A percentile compares a stretch with the other conserved stretches of the same genome.
phyloP scores from a whole-genome alignment of 352 stramenopile genomes.

The Globisporangium abappressorium region DNA sequence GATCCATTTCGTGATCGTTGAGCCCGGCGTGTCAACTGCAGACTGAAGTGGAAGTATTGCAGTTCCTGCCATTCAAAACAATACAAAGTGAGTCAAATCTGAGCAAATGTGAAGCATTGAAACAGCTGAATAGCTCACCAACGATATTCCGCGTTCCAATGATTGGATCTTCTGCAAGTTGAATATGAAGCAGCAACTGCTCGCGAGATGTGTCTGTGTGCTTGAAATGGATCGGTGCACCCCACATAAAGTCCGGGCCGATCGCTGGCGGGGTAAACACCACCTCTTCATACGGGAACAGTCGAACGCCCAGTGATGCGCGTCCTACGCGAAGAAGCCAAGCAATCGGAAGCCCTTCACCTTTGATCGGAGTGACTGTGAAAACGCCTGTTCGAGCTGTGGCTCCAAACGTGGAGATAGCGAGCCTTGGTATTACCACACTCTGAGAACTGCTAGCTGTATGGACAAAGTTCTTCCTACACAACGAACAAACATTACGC shows the following conservation, averaged over 20 bases:
- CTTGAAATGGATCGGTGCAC: conserved; percentile 6
- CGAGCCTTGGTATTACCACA: too few relatives aligned
- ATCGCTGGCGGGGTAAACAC: conserved; percentile 5
- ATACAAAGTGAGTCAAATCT: too few relatives aligned
- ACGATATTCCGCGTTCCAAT: neutral
- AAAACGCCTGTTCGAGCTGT: conserved; percentile 4
- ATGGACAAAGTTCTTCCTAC: too few relatives aligned
- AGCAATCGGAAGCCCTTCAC: conserved; percentile 2
- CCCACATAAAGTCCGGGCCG: conserved; percentile 9
- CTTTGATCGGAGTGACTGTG: conserved; percentile 11
- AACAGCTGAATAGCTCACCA: neutral
- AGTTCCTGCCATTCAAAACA: too few relatives aligned
- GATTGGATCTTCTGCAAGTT: conserved; percentile 5
- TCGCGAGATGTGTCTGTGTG: conserved; percentile 7
- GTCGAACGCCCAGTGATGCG: conserved; percentile 2
- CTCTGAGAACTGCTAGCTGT: too few relatives aligned
- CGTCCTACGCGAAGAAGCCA: conserved; percentile 1
- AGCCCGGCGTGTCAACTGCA: conserved; percentile 11
- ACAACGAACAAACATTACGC: too few relatives aligned
- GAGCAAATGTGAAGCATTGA: neutral
- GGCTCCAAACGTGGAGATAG: too few relatives aligned
- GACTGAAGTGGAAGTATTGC: conserved; percentile 3
- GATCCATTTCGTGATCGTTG: conserved; percentile 18
- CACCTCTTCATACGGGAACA: conserved; percentile 14
- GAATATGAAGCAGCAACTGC: conserved; percentile 8